phyloP scores from a whole-genome alignment of 192 early-diverging fungal species.

The Coemansia sp. region DNA sequence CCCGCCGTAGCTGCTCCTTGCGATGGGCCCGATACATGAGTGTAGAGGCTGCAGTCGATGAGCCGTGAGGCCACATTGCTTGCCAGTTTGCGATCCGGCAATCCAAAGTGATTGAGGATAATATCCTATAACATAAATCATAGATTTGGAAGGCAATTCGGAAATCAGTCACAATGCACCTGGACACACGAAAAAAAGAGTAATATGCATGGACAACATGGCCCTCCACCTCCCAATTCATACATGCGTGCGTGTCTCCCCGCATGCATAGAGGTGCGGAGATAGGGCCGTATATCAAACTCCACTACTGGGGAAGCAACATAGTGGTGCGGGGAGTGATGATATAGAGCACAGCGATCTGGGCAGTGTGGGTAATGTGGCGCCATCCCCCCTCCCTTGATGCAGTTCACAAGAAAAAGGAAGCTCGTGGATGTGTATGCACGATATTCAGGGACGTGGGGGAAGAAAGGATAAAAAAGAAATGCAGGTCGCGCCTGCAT shows the following conservation, averaged over 20 bases:
- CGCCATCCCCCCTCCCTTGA: background rate
- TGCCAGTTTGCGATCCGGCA: conserved; percentile 51
- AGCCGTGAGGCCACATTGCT: conserved; percentile 47
- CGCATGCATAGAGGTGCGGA: background rate
- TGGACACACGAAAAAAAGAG: background rate
- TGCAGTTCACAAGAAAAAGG: background rate
- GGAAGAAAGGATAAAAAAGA: background rate
- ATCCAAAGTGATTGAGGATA: conserved; percentile 50
- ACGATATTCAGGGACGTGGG: background rate
- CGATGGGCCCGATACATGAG: conserved; percentile 48
- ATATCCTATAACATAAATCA: conserved; percentile 41
- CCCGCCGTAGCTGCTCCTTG: background rate
- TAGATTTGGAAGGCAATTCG: background rate
- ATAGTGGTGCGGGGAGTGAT: background rate
- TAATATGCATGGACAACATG: background rate
- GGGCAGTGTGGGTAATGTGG: background rate
- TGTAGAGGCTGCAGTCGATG: conserved; percentile 54
- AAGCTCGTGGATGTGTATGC: background rate
- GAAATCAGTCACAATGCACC: conserved; percentile 14
- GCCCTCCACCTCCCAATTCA: background rate
- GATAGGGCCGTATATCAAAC: background rate
- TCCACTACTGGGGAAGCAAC: background rate
- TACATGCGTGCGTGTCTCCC: background rate
- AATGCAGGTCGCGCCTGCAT: conserved; percentile 2
- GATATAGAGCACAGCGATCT: background rate